A percentile compares a stretch with the other conserved stretches of the same genome.
Evolutionary conservation across 176 grass and related monocot genomes (phyloP).

Genomic region (Musa itinerans): DNA sequence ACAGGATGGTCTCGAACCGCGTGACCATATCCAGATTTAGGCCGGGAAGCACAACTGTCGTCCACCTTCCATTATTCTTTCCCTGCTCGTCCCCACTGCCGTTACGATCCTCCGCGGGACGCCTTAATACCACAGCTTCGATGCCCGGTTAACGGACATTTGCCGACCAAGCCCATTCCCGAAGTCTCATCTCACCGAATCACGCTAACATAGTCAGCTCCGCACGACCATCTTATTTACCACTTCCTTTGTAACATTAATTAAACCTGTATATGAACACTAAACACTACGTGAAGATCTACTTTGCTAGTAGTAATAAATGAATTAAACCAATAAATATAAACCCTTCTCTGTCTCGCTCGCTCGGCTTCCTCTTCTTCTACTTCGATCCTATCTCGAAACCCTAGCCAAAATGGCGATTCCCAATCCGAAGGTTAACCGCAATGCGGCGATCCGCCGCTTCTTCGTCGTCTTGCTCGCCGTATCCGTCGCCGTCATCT

Average conservation of each 20-base stretch:
- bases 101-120: neutral
- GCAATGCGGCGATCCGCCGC: neutral
- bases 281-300: neutral
- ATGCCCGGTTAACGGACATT: neutral
- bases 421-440: neutral
- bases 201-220: neutral
- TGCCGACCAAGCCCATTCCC: neutral
- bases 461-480: neutral
- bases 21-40: neutral
- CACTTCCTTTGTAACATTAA: too few relatives aligned
- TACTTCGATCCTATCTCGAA: neutral
- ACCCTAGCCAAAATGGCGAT: constrained; percentile 1
- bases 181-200: neutral
- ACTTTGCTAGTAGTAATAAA: neutral
- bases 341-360: neutral
- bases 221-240: neutral
- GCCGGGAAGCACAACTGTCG: constrained; percentile 3
- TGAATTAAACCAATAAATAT: neutral
- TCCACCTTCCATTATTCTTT: neutral
- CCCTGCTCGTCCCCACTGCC: neutral
- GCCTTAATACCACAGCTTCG: neutral
- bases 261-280: neutral
- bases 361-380: neutral
- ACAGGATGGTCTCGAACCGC: neutral
- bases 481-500: neutral